Evolutionary conservation across 2,329 filamentous ascomycete genomes (phyloP).

Genomic region (Colletotrichum ledebouriae): DNA sequence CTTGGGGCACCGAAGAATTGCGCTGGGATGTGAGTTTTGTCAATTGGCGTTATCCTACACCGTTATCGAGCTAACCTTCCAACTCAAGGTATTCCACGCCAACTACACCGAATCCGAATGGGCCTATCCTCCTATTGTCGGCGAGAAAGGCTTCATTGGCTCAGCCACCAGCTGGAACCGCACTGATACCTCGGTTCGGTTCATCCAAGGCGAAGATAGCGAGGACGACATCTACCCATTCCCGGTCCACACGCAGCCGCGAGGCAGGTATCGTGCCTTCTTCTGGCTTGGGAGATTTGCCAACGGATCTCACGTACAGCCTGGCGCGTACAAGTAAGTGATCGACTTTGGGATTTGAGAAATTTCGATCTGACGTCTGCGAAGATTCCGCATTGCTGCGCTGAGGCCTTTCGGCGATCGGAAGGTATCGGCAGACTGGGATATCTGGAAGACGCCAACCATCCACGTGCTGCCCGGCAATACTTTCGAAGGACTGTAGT

Average conservation of each 20-base stretch:
- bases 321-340: conserved; percentile 25
- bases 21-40: conserved; percentile 44
- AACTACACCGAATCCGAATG: conserved; percentile 56
- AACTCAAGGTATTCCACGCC: conserved; percentile 51
- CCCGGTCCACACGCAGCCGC: conserved; percentile 1
- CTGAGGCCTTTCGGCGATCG: conserved; percentile 47
- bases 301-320: conserved; percentile 16
- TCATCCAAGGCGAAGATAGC: conserved; percentile 1
- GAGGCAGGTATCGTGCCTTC: neutral
- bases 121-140: conserved; percentile 56
- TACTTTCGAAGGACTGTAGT: neutral
- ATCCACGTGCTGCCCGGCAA: conserved; percentile 7
- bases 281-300: conserved; percentile 25
- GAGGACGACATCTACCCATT: conserved; percentile 26
- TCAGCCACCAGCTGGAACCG: conserved; percentile 52
- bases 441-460: conserved; percentile 45
- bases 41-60: accelerated
- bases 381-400: conserved; percentile 46
- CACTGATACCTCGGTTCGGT: neutral
- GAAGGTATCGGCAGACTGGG: conserved; percentile 43
- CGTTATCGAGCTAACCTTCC: accelerated
- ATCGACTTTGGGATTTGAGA: accelerated
- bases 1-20: conserved; percentile 45
- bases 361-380: neutral
- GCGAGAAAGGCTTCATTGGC: conserved; percentile 57